Base-by-base conservation (phyloP, 805 yeast genomes). In the Lipomyces sp. region DNA sequence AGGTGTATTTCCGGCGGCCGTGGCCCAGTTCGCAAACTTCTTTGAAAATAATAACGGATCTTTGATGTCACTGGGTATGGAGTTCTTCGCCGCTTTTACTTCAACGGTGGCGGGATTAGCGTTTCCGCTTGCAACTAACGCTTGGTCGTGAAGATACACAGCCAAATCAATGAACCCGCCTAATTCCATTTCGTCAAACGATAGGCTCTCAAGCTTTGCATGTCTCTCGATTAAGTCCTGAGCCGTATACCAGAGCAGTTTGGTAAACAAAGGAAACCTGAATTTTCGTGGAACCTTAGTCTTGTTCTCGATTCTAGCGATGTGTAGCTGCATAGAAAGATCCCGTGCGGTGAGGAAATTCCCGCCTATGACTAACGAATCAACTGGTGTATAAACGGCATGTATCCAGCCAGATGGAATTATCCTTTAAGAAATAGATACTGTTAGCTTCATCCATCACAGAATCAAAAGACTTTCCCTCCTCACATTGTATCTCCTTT, bases 371-470 rank as follows among this genome's bases (percentile, higher is more conserved):
- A 89, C 88, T 2, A 88, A 69, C 0, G 95, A 79, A 63, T 89
- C 95, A 14, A 71, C 69, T 0, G 95, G 91, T 0, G 96, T 88
- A 62, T 80, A 80, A 0, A 89, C 97, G 0, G 93, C 82, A 67
- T 89, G 96, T 43, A 89, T 88, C 95, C 95, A 89, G 0, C 96
- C 95, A 37, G 93, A 81, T 2, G 97, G 96, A 18, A 89, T 82
- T 13, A 88, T 73, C 68, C 53, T 49, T 21, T 18, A 14, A 42
- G 3, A 16, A 16, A 13, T 10, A 8, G 22, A 39, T 38, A 43
- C 39, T 26, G 14, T 2, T 14, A 37, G 7, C 22, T 16, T 23
- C 21, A 32, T 21, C 26, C 16, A 35, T 6, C 8, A 3, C 19
- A 16, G 7, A 16, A 24, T 4, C 35, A 16, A 39, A 16, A 16